Conservation (phyloP, 352 stramenopile species). For the Globisporangium mamillatum region DNA sequence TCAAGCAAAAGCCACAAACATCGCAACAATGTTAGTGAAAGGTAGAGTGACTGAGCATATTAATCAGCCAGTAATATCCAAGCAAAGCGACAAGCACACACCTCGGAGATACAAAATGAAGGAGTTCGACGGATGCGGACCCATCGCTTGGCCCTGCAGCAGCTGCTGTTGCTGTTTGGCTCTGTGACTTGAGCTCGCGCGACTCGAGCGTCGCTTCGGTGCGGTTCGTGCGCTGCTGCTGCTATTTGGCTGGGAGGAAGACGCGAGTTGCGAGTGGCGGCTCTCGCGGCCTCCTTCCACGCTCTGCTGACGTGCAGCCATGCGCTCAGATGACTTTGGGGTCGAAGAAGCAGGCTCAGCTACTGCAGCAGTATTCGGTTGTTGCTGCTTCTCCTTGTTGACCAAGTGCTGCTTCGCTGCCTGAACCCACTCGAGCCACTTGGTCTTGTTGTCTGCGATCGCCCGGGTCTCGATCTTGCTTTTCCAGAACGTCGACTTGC, state of each 20-base stretch:
- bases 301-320: not conserved
- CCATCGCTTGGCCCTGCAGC: not conserved
- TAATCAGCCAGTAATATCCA: not conserved
- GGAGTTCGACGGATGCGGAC: conserved; percentile 11
- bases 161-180: conserved; percentile 4
- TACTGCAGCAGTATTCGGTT: no score
- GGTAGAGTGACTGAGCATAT: not conserved
- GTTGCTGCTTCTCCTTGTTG: not conserved
- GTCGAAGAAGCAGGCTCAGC: not conserved
- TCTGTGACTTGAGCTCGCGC: conserved; percentile 7
- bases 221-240: not conserved
- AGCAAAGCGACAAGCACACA: not conserved
- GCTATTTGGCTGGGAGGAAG: not conserved
- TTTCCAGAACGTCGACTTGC: conserved; percentile 85
- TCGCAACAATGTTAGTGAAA: not conserved
- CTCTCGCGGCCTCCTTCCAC: not conserved
- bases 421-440: conserved; percentile 66
- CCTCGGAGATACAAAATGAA: conserved; percentile 22
- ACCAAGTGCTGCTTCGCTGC: conserved; percentile 58
- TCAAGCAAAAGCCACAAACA: not conserved
- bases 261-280: not conserved
- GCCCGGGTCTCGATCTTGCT: conserved; percentile 73
- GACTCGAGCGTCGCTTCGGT: conserved; percentile 16
- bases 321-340: not conserved
- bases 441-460: conserved; percentile 68